Conservation (phyloP, 768 basidiomycete genomes). For the Suillus discolor region DNA sequence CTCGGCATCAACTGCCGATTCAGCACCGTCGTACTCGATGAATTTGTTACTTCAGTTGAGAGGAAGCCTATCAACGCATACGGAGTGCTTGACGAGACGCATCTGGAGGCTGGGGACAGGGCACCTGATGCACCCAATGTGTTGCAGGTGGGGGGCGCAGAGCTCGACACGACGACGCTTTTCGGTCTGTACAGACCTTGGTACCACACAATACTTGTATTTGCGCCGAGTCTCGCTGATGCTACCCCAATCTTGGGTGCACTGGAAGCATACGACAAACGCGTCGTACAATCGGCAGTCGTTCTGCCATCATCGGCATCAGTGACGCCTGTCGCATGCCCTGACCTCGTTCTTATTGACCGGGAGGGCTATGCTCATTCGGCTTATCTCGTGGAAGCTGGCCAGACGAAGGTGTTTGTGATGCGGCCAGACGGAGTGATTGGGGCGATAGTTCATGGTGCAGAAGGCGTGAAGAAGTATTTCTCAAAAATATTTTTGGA, state of each 20-base stretch:
- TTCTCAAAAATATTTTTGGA: neutral
- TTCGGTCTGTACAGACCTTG: constrained; percentile 32
- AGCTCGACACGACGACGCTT: constrained; percentile 17
- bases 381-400: constrained; percentile 35
- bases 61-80: constrained; percentile 10
- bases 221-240: constrained; percentile 4
- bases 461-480: constrained; percentile 17
- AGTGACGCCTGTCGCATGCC: neutral
- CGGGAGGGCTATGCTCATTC: constrained; percentile 36
- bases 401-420: constrained; percentile 32
- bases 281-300: constrained; percentile 1
- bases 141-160: constrained; percentile 11
- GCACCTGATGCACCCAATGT: constrained; percentile 22
- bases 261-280: neutral
- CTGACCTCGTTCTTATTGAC: constrained; percentile 37
- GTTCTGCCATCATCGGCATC: constrained; percentile 4
- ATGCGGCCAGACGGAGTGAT: constrained; percentile 24
- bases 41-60: neutral
- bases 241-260: constrained; percentile 8
- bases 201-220: constrained; percentile 15
- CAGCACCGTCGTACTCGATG: constrained; percentile 17
- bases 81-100: constrained; percentile 15
- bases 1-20: constrained; percentile 28
- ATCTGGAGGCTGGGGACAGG: constrained; percentile 13
- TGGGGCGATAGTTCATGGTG: constrained; percentile 33